Evolutionary conservation across 2,329 filamentous ascomycete genomes (phyloP).

Genomic region (Aspergillus pseudoglaucus): DNA sequence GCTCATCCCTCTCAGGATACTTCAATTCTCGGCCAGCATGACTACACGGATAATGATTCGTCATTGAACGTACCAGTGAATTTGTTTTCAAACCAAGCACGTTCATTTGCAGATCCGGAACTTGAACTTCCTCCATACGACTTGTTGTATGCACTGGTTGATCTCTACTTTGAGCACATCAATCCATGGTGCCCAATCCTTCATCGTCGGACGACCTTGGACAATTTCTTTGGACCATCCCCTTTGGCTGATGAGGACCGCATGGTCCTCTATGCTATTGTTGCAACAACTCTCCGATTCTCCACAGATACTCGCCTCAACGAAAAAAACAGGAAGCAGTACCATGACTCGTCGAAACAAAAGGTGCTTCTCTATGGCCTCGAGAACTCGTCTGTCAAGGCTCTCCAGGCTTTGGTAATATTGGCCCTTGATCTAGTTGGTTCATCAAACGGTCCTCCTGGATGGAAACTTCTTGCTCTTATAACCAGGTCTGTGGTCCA

Average conservation of each 20-base stretch:
- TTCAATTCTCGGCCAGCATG: constrained; percentile 17
- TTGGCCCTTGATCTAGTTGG: constrained; percentile 79
- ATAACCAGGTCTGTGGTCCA: constrained; percentile 87
- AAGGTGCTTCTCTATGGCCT: constrained; percentile 81
- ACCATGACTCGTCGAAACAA: constrained; percentile 75
- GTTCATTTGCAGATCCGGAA: constrained; percentile 47
- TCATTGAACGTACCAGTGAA: constrained; percentile 55
- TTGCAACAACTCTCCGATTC: constrained; percentile 79
- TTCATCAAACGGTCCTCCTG: constrained; percentile 80
- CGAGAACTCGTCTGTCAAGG: constrained; percentile 83
- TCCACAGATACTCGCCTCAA: constrained; percentile 71
- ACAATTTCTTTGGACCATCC: constrained; percentile 71
- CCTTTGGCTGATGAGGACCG: constrained; percentile 73
- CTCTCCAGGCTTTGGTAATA: constrained; percentile 80
- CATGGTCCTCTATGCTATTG: constrained; percentile 78
- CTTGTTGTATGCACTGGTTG: constrained; percentile 64
- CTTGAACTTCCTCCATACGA: constrained; percentile 69
- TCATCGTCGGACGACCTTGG: constrained; percentile 75
- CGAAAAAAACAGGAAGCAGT: constrained; percentile 64
- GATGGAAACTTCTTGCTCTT: constrained; percentile 84
- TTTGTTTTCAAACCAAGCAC: constrained; percentile 44
- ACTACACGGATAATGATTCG: constrained; percentile 42
- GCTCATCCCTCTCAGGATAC: constrained; percentile 40
- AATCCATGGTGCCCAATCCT: constrained; percentile 85
- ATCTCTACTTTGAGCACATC: constrained; percentile 72